phyloP scores from a whole-genome alignment of 1,284 basidiomycete species.

The Polyporus tsugae region DNA sequence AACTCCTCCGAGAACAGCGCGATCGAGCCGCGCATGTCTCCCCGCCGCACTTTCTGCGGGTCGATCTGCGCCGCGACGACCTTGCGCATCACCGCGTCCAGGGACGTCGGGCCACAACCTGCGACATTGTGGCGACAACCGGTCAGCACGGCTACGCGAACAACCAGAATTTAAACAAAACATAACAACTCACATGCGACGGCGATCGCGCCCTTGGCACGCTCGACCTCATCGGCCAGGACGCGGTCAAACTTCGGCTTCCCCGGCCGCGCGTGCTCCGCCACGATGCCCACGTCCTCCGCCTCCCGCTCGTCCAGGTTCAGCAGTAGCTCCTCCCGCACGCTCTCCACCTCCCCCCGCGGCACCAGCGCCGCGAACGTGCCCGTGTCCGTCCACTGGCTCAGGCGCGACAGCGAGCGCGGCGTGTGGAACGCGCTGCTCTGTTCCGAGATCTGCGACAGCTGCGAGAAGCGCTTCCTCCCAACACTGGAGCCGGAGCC shows the following conservation, averaged over 20 bases:
- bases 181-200: constrained; percentile 69
- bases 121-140: constrained; percentile 1
- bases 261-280: constrained; percentile 77
- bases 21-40: constrained; percentile 70
- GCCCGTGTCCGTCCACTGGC: constrained; percentile 41
- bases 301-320: constrained; percentile 74
- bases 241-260: constrained; percentile 78
- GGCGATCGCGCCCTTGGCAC: constrained; percentile 63
- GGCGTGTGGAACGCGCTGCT: constrained; percentile 19
- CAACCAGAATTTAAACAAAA: constrained; percentile 6
- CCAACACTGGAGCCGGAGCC: constrained; percentile 8
- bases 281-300: constrained; percentile 69
- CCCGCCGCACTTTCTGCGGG: constrained; percentile 60
- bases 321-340: constrained; percentile 48
- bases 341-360: constrained; percentile 34
- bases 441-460: constrained; percentile 20
- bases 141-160: neutral
- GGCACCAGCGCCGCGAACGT: constrained; percentile 41
- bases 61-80: constrained; percentile 71
- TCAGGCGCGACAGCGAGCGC: constrained; percentile 33
- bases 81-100: constrained; percentile 78
- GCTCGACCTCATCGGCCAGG: constrained; percentile 70
- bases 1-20: constrained; percentile 76
- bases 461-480: constrained; percentile 21
- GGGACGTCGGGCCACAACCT: constrained; percentile 81